A percentile compares a stretch with the other conserved stretches of the same genome.
Conservation (phyloP, 352 stramenopile species). For the Elongisporangium prolatum region DNA sequence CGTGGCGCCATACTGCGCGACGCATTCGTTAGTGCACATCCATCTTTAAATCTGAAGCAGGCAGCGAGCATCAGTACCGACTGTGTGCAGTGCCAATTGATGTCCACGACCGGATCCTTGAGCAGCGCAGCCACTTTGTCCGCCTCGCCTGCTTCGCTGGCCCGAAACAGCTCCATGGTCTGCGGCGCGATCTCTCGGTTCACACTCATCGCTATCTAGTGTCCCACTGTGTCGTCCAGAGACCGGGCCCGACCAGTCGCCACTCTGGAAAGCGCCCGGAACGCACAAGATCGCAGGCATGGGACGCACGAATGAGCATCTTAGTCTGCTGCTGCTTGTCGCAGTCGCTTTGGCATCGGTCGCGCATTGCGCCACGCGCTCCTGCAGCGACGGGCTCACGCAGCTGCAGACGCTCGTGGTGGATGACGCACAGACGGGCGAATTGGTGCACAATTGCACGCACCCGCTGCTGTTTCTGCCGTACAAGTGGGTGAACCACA, state of each 20-base stretch:
- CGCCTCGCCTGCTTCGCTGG: slow-evolving; percentile 45
- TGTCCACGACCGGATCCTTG: slow-evolving; percentile 33
- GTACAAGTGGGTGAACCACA: slow-evolving; percentile 21
- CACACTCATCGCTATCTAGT: slow-evolving; percentile 68
- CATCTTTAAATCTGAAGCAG: not conserved
- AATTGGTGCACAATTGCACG: slow-evolving; percentile 18
- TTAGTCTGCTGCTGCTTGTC: too few relatives aligned
- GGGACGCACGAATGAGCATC: too few relatives aligned
- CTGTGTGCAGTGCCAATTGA: slow-evolving; percentile 73
- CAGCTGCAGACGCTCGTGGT: slow-evolving; percentile 14
- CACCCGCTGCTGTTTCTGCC: slow-evolving; percentile 29
- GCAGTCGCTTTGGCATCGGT: too few relatives aligned
- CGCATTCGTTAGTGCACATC: not conserved
- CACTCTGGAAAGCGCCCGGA: too few relatives aligned
- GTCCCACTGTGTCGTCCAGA: not conserved
- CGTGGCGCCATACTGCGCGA: slow-evolving; percentile 60
- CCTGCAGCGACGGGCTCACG: not conserved
- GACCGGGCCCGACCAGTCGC: too few relatives aligned
- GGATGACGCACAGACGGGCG: not conserved
- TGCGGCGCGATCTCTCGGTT: slow-evolving; percentile 55
- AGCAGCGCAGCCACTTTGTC: slow-evolving; percentile 42
- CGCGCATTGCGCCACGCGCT: too few relatives aligned
- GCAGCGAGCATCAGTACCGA: slow-evolving; percentile 33
- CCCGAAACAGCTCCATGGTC: slow-evolving; percentile 56
- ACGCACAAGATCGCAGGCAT: too few relatives aligned